Base-by-base conservation (phyloP, 1,284 basidiomycete genomes). In the Ceratobasidium sp. region DNA sequence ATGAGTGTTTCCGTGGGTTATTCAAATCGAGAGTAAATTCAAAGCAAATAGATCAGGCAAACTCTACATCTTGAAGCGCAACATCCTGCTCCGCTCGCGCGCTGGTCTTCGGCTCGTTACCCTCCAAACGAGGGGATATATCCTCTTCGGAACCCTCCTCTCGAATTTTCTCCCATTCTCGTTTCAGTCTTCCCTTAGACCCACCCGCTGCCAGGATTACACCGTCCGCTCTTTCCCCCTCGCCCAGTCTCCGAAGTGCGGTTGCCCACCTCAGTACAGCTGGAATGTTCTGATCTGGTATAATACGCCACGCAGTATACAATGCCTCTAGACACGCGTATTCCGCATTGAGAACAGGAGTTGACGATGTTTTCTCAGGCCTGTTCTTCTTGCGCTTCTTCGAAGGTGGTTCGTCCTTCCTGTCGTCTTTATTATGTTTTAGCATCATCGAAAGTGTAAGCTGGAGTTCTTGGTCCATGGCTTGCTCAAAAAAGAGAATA, bases 301-400 rank as follows among this genome's bases (percentile, higher is more conserved):
- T 72, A n/a, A 72, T 31, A 2, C 69, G 69, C 69, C 69, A 72
- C 8, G 69, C 56, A 0, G 44, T 72, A 29, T 72, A 72, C 11
- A 72, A 29, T 8, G 47, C 69, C 53, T 60, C 57, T 2, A 72
- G 69, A 44, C 69, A 62, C 22, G 44, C 2, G 17, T 44, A 48
- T 15, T 62, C 47, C 5, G 47, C 44, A 9, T 33, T 51, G 3
- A 17, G 27, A 17, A n/a, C 33, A 5, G 56, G 27, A 6, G 15
- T 31, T 3, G 27, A 14, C 19, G 36, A 36, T 19, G 8, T 15
- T 33, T 4, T 15, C 3, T 17, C 15, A 24, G 44, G 11, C 31
- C 36, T 9, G 27, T n/a, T 54, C 27, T 41, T 59, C 24, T n/a
- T 44, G 6, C 36, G 27, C 44, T 27, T 60, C 22, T 41, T 57